Percentiles rank a stretch among this genome's conserved stretches.
These are phyloP conservation scores for Zea luxurians DNA, from an alignment of 176 grass and related monocot genomes.

Conservation along the genomic window DNA sequence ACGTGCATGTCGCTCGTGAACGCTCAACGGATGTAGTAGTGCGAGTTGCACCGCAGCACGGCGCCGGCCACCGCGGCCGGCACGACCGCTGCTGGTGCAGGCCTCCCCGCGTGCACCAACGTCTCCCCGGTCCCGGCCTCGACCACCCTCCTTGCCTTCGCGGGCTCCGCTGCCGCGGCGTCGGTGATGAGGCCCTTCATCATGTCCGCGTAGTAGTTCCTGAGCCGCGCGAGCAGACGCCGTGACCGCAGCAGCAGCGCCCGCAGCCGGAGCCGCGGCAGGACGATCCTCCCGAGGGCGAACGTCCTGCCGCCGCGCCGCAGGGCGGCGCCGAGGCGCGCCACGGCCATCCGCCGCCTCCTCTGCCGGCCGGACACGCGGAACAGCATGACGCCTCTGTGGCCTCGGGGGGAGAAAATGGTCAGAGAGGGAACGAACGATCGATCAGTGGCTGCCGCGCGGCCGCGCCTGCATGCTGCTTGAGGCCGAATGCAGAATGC, in stretches of 20 bases:
- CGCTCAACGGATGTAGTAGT: constrained; percentile 32
- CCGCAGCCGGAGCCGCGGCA: constrained; percentile 21
- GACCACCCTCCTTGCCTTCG: background rate
- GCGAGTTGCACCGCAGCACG: constrained; percentile 34
- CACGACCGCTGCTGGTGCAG: constrained; percentile 7
- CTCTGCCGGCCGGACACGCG: constrained; percentile 12
- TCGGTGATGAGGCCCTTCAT: constrained; percentile 31
- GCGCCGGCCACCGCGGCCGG: constrained; percentile 6
- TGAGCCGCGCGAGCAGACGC: constrained; percentile 29
- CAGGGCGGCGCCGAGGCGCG: background rate
- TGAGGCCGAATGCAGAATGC: no score
- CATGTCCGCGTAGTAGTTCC: constrained; percentile 23
- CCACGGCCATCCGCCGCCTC: constrained; percentile 4
- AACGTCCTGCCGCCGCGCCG: background rate
- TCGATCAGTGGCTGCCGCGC: no score
- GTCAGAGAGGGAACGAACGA: no score
- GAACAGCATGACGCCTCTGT: constrained; percentile 7
- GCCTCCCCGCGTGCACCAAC: background rate
- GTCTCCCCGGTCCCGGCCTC: background rate
- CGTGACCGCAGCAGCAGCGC: constrained; percentile 25
- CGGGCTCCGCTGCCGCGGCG: constrained; percentile 6
- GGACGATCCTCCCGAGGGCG: constrained; percentile 5
- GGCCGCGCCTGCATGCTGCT: no score
- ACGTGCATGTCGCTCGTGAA: background rate
- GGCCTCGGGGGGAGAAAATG: no score